Base-by-base conservation (phyloP, 2,329 filamentous ascomycete species). In the Mycogone perniciosa region DNA sequence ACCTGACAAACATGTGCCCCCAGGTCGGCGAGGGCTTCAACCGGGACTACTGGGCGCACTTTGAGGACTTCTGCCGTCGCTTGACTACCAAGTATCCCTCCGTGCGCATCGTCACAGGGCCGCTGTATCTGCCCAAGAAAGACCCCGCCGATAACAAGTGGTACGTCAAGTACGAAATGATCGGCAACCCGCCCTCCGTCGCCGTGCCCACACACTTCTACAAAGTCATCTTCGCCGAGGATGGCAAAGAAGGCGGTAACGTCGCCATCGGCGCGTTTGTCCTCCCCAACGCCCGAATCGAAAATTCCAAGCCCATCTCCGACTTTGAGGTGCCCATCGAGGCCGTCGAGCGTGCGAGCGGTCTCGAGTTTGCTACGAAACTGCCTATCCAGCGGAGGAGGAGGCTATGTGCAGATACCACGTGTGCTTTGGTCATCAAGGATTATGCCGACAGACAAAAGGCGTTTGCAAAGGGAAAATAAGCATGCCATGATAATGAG, bases 21-120 rank as follows among this genome's bases (percentile, higher is more conserved):
- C 93, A 99, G 73, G 93, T 99, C 31, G 93, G 93, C 59, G 89
- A 96, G 66, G 93, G 93, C 53, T 99, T 99, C 78, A 99, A 99
- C 74, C 81, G 93, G 46, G 93, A 99, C 73, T 99, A 99, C 80
- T 99, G 93, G 93, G 88, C 93, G 35, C 93, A 99, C 69, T 91
- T 99, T 59, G 93, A 99, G 73, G 92, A 96, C 65, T 99, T 97
- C 65, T 96, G 92, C 72, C 82, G 93, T 7, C 77, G 89, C 13
- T 76, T 99, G 57, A 92, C 91, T 1, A 72, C 76, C 43, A 79
- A 75, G 48, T 99, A 96, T 65, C 91, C 92, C 1, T 87, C 81
- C 39, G 92, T 99, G 29, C 80, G 93, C 55, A 85, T 97, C 59
- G 89, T 96, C 50, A 99, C 93, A 1, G 93, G 93, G 0, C 93